Conservation (phyloP, 2,329 filamentous ascomycete genomes). For the Fragosphaeria purpurea region DNA sequence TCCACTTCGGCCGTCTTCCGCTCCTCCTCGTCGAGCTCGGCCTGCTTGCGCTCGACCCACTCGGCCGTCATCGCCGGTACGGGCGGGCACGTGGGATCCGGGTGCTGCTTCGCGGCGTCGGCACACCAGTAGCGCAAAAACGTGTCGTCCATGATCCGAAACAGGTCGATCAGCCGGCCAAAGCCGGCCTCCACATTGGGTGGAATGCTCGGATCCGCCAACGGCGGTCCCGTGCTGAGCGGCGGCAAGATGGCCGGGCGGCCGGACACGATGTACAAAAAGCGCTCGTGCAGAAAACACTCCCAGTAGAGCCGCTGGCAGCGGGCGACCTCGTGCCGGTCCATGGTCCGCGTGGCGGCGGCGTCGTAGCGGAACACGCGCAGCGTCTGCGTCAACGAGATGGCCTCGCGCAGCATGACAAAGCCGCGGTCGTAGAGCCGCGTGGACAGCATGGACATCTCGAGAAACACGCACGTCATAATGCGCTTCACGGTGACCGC, state of each 20-base stretch:
- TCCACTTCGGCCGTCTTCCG: constrained; percentile 19
- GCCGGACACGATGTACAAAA: constrained; percentile 41
- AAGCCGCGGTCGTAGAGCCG: constrained; percentile 38
- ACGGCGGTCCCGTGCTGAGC: constrained; percentile 21
- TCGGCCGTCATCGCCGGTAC: constrained; percentile 20
- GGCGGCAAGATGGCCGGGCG: constrained; percentile 27
- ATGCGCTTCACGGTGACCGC: constrained; percentile 32
- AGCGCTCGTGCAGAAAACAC: constrained; percentile 46
- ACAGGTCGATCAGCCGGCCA: constrained; percentile 27
- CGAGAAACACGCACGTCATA: constrained; percentile 42
- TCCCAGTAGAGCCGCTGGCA: constrained; percentile 45
- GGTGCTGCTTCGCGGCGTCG: constrained; percentile 15
- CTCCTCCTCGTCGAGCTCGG: constrained; percentile 29
- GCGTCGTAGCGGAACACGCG: constrained; percentile 20
- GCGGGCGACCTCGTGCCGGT: constrained; percentile 17
- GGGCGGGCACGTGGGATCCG: not conserved
- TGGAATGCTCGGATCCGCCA: constrained; percentile 24
- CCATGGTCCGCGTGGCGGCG: constrained; percentile 23
- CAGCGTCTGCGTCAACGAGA: constrained; percentile 33
- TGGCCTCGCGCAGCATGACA: constrained; percentile 39
- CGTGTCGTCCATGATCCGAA: constrained; percentile 27
- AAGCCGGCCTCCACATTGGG: constrained; percentile 27
- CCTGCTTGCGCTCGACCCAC: constrained; percentile 32
- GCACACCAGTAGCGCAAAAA: constrained; percentile 28
- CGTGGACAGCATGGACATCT: constrained; percentile 41